Evolutionary conservation across 2,329 filamentous ascomycete genomes (phyloP), one percentile per base, ranked within the genome.

Genomic region (Seiridium unicorne): DNA sequence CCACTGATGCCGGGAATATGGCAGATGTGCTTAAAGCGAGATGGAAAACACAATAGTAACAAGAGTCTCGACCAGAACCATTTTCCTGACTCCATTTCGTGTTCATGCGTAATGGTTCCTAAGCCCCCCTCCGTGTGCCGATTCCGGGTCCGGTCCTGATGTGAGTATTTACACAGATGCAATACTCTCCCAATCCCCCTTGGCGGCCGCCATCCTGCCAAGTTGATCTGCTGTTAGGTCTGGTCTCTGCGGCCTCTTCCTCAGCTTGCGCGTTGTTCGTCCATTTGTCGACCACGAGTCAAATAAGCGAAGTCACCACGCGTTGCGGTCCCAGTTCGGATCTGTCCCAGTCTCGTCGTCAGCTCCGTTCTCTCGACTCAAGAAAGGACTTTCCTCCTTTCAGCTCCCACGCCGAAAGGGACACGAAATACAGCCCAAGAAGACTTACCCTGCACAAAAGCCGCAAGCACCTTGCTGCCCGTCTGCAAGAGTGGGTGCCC

Each of bases 401-500:
- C 7, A 44, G 18, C 2, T 26, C 18, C 18, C 18, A 26, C 18
- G 18, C 18, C 18, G 1, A 26, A 26, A 18, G 42, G 8, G n/a
- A 34, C 10, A 3, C 11, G 26, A 5, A 4, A 13, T 31, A 44
- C 26, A 44, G 2, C 26, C 18, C 18, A 13, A 36, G 8, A 31
- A n/a, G 63, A 77, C 84, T 70, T 72, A 96, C 93, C 95, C 79
- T 99, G 95, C 72, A 99, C 93, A 81, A 98, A 99, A 36, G 92
- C 91, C 10, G 93, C 94, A 69, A 99, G 78, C 61, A 99, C 95
- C 79, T 98, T 97, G 77, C 93, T 97, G 57, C 95, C 95, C 36
- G 95, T 99, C 85, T 99, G 95, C 77, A 99, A 78, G 70, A 99
- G 81, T 68, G 95, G 95, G 76, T 99, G 95, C 0, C 95, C 94